Conservation (phyloP, 2,329 filamentous ascomycete species). For the Aspergillus unguis region DNA sequence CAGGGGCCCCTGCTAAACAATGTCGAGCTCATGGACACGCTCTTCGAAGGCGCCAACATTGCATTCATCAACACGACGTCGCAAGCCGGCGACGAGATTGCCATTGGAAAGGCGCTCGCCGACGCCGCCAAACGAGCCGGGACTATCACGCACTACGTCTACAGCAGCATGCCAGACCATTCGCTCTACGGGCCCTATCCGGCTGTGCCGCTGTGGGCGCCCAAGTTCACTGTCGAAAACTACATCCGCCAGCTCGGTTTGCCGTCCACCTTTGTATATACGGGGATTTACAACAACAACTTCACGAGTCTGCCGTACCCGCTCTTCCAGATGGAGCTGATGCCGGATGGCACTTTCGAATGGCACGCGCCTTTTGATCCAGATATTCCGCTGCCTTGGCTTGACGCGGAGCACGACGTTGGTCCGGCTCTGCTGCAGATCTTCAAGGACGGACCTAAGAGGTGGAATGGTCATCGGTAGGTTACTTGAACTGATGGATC, state of each 20-base stretch:
- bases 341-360: conserved; percentile 77
- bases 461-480: conserved; percentile 74
- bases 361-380: conserved; percentile 96
- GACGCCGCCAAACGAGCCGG: conserved; percentile 82
- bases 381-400: conserved; percentile 83
- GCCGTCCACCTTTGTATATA: conserved; percentile 89
- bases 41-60: conserved; percentile 80
- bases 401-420: conserved; percentile 94
- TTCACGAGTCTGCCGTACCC: conserved; percentile 92
- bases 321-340: conserved; percentile 90
- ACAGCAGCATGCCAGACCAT: conserved; percentile 96
- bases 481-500: conserved; percentile 18
- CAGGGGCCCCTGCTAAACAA: conserved; percentile 68
- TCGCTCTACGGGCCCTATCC: conserved; percentile 79
- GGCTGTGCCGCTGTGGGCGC: conserved; percentile 82
- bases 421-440: conserved; percentile 89
- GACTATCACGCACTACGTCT: conserved; percentile 81
- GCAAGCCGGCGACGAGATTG: conserved; percentile 82
- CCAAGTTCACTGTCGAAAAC: conserved; percentile 89
- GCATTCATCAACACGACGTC: conserved; percentile 98
- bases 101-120: conserved; percentile 82
- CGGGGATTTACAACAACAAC: conserved; percentile 98
- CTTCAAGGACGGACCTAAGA: conserved; percentile 85
- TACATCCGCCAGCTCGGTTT: conserved; percentile 80
- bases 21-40: conserved; percentile 65